Conservation (phyloP, 1,284 basidiomycete genomes). For the Apiotrichum gamsii region DNA sequence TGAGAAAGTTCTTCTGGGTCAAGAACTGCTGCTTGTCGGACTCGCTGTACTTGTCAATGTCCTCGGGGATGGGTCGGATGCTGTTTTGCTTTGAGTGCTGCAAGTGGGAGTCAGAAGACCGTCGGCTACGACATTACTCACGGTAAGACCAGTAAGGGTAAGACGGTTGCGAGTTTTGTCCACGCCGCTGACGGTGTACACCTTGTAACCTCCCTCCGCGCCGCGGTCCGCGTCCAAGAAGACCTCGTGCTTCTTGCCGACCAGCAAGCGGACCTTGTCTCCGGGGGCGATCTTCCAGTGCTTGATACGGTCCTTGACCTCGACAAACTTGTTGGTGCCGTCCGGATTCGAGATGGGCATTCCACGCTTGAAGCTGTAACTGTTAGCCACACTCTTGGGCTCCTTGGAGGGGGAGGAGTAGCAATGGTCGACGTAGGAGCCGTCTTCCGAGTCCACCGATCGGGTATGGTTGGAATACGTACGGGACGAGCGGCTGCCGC, state of each 20-base stretch:
- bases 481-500: too few species aligned
- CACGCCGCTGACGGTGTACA: conserved; percentile 35
- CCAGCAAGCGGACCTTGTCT: conserved; percentile 40
- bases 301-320: conserved; percentile 31
- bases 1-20: conserved; percentile 27
- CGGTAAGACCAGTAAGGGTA: conserved; percentile 35
- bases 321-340: conserved; percentile 29
- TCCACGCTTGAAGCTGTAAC: too few species aligned
- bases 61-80: conserved; percentile 25
- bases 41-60: conserved; percentile 23
- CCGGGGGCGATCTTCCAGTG: conserved; percentile 44
- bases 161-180: conserved; percentile 40
- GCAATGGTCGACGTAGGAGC: neutral
- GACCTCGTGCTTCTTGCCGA: conserved; percentile 38
- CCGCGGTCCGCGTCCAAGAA: conserved; percentile 30
- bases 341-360: too few species aligned
- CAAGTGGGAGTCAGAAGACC: neutral
- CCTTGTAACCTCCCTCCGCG: conserved; percentile 32
- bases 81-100: conserved; percentile 35
- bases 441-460: neutral
- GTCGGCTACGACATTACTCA: conserved; percentile 15
- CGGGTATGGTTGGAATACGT: too few species aligned
- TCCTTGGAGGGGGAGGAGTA: neutral
- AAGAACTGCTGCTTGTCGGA: conserved; percentile 22
- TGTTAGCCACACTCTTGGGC: neutral